These are phyloP conservation scores for Cyberlindnera saturnus DNA, from an alignment of 805 yeast species.

Conservation along the genomic window DNA sequence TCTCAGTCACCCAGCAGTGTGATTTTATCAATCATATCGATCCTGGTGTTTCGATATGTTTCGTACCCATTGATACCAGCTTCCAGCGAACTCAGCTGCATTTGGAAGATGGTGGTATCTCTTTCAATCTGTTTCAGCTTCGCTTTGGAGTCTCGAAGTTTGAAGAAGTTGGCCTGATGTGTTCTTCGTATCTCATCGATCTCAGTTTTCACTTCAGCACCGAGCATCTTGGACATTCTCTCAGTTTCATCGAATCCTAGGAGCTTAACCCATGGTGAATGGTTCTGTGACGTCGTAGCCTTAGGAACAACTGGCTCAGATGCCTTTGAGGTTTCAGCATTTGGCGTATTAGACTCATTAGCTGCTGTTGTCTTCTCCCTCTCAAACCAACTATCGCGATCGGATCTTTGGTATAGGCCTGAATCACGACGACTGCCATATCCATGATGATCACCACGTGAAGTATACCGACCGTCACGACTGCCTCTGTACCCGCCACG, in stretches of 20 bases:
- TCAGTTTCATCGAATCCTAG: conserved; percentile 12
- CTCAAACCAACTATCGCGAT: too few relatives aligned
- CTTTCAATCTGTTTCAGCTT: conserved; percentile 8
- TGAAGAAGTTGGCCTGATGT: conserved; percentile 11
- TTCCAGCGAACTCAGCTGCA: conserved; percentile 11
- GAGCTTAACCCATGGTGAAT: conserved; percentile 13
- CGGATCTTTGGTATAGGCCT: too few relatives aligned
- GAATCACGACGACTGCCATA: too few relatives aligned
- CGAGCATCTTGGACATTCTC: conserved; percentile 6
- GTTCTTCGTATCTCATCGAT: conserved; percentile 10
- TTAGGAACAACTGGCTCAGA: background rate
- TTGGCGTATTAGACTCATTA: background rate
- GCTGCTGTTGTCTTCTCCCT: too few relatives aligned
- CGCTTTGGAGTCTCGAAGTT: conserved; percentile 4
- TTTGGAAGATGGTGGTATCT: conserved; percentile 8
- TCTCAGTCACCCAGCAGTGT: conserved; percentile 11
- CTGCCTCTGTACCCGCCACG: conserved; percentile 1
- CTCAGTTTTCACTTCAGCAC: conserved; percentile 5
- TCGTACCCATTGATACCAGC: conserved; percentile 12
- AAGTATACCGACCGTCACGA: background rate
- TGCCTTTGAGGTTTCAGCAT: background rate
- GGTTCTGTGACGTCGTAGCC: background rate
- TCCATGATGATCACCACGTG: too few relatives aligned
- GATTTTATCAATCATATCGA: conserved; percentile 13
- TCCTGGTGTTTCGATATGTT: conserved; percentile 9